Conservation (phyloP, 495 filamentous ascomycete species). For the Lentithecium fluviatile region DNA sequence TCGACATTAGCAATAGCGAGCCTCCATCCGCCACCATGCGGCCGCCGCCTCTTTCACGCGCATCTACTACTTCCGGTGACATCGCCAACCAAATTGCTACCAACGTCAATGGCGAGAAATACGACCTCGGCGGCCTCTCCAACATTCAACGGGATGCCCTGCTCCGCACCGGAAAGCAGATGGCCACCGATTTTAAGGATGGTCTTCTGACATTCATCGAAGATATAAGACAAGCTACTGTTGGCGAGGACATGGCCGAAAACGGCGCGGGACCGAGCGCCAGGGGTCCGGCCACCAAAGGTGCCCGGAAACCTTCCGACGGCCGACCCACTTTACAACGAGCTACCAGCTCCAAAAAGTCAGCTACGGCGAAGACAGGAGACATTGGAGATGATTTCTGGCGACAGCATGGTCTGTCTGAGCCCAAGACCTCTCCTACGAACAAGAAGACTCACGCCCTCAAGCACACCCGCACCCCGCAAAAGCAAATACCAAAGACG, state of each 20-base stretch:
- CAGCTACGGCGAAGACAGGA: background rate
- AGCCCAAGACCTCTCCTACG: slow-evolving; percentile 20
- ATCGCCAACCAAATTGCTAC: slow-evolving; percentile 33
- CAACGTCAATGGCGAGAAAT: slow-evolving; percentile 28
- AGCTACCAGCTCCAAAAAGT: slow-evolving; percentile 24
- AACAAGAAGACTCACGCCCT: slow-evolving; percentile 31
- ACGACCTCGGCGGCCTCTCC: slow-evolving; percentile 42
- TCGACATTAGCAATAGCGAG: slow-evolving; percentile 41
- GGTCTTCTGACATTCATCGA: slow-evolving; percentile 97
- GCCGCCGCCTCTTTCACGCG: slow-evolving; percentile 25
- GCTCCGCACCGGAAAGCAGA: slow-evolving; percentile 72
- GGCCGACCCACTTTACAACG: slow-evolving; percentile 17
- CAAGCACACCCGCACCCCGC: slow-evolving; percentile 34
- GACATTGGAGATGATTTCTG: slow-evolving; percentile 42
- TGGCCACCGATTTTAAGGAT: slow-evolving; percentile 84
- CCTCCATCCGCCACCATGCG: background rate
- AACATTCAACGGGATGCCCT: slow-evolving; percentile 51
- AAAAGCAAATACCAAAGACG: slow-evolving; percentile 19
- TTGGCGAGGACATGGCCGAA: slow-evolving; percentile 78
- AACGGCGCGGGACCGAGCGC: slow-evolving; percentile 26
- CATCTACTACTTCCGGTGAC: slow-evolving; percentile 39
- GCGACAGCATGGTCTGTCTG: slow-evolving; percentile 40
- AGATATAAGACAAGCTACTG: slow-evolving; percentile 89
- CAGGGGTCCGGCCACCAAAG: slow-evolving; percentile 39
- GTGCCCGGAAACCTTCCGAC: slow-evolving; percentile 51